A percentile compares a stretch with the other conserved stretches of the same genome.
Evolutionary conservation across 108 stramenopile genomes (phyloP).

Genomic region (Cyclotella sp.): DNA sequence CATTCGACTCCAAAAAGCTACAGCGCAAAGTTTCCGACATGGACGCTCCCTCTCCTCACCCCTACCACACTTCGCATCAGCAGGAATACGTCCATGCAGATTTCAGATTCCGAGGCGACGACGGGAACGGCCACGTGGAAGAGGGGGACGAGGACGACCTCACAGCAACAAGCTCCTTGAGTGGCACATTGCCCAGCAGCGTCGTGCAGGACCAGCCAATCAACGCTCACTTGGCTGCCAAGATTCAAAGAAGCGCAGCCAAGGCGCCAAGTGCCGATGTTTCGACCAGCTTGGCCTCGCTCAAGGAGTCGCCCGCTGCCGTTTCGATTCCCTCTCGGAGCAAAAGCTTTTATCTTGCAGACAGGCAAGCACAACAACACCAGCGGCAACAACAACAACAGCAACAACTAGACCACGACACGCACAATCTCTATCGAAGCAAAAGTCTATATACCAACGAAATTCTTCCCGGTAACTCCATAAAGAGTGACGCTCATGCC

Average conservation of each 20-base stretch:
- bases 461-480: too few species aligned
- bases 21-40: not conserved
- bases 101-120: not conserved
- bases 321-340: too few species aligned
- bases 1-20: constrained; percentile 15
- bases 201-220: not conserved
- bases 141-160: constrained; percentile 26
- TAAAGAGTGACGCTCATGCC: too few species aligned
- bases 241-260: not conserved
- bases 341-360: too few species aligned
- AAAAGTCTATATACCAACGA: too few species aligned
- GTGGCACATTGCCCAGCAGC: constrained; percentile 9
- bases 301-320: not conserved
- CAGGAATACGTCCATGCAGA: constrained; percentile 19
- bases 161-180: constrained; percentile 5
- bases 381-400: too few species aligned
- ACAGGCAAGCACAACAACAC: too few species aligned
- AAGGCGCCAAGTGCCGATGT: not conserved
- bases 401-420: too few species aligned
- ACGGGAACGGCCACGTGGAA: not conserved
- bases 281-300: not conserved
- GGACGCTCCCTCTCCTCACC: not conserved
- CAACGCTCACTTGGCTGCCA: not conserved
- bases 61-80: constrained; percentile 7
- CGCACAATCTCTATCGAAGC: too few species aligned